Evolutionary conservation across 2,329 filamentous ascomycete species (phyloP).

Genomic region (Epichloe glyceriae): DNA sequence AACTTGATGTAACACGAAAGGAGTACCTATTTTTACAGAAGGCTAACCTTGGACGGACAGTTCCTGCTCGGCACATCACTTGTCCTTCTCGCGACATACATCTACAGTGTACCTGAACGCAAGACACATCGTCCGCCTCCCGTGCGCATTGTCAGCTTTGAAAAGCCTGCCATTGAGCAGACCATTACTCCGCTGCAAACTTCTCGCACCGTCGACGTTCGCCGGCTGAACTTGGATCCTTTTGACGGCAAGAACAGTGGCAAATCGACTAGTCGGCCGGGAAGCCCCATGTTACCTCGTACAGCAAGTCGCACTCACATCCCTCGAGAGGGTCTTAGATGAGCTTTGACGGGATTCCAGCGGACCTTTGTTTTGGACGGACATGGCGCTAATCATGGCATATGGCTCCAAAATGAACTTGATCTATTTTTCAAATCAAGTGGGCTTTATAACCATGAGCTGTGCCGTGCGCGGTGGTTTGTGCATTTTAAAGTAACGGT

Average conservation of each 20-base stretch:
- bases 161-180: slow-evolving; percentile 55
- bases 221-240: slow-evolving; percentile 25
- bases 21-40: neutral
- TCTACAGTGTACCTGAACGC: slow-evolving; percentile 61
- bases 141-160: slow-evolving; percentile 58
- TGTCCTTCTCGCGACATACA: slow-evolving; percentile 70
- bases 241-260: slow-evolving; percentile 27
- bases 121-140: slow-evolving; percentile 44
- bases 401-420: no score
- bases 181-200: slow-evolving; percentile 24
- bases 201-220: slow-evolving; percentile 19
- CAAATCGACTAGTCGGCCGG: slow-evolving; percentile 33
- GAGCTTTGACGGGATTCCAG: no score
- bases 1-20: neutral
- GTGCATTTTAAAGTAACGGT: neutral
- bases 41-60: slow-evolving; percentile 30
- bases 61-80: slow-evolving; percentile 69
- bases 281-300: slow-evolving; percentile 30
- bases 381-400: neutral
- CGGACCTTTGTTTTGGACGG: neutral
- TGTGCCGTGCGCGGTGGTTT: neutral
- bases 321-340: slow-evolving; percentile 17
- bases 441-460: neutral
- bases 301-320: slow-evolving; percentile 26
- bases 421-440: neutral